A percentile compares a stretch with the other conserved stretches of the same genome.
phyloP scores from a whole-genome alignment of 202 grass and related monocot genomes.

The Panicum hallii region DNA sequence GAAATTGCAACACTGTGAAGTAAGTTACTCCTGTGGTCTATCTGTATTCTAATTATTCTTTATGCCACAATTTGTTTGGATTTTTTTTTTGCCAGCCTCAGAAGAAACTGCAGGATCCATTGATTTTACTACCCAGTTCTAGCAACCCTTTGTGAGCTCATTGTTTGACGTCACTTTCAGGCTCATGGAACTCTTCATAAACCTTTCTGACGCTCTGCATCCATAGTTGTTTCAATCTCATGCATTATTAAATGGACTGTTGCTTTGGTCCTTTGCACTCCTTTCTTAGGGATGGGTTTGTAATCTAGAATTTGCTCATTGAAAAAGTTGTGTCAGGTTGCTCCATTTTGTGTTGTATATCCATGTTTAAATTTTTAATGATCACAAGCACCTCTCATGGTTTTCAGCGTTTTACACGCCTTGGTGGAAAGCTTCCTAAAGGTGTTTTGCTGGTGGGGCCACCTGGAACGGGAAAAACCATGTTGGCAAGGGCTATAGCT shows the following conservation, averaged over 20 bases:
- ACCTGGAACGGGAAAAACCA: conserved; percentile 97
- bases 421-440: conserved; percentile 98
- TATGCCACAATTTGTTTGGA: background rate
- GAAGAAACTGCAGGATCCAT: background rate
- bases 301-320: background rate
- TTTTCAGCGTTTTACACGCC: conserved; percentile 86
- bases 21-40: background rate
- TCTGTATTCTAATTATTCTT: conserved; percentile 1
- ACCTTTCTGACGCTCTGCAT: background rate
- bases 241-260: conserved; percentile 7
- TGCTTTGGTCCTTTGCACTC: background rate
- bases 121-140: background rate
- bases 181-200: background rate
- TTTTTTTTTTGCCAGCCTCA: conserved; percentile 14
- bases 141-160: background rate
- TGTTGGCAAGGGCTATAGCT: conserved; percentile 95
- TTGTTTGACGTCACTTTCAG: background rate
- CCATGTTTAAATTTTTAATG: background rate
- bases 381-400: conserved; percentile 19
- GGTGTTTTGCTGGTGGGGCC: conserved; percentile 94
- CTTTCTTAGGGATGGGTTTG: background rate
- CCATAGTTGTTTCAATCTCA: background rate
- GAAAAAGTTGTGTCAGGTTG: background rate
- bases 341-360: conserved; percentile 5
- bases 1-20: background rate